These are phyloP conservation scores for Zygosaccharomyces sapae DNA, from an alignment of 1,139 yeast genomes.

Conservation along the genomic window DNA sequence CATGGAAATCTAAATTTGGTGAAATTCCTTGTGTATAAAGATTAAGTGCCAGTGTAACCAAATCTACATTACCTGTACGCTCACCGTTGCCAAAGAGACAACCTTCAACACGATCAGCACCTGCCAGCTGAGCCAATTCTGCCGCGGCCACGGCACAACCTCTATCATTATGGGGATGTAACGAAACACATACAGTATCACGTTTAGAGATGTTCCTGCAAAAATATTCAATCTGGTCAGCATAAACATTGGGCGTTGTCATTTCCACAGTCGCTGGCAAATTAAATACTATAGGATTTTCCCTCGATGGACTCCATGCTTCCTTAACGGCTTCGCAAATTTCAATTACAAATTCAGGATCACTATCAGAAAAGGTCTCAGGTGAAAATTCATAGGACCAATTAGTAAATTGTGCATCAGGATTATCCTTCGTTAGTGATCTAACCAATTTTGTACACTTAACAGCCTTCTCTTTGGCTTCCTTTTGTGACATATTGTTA, in stretches of 20 bases:
- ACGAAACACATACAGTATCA: constrained; percentile 80
- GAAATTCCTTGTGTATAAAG: constrained; percentile 90
- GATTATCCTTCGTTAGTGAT: constrained; percentile 84
- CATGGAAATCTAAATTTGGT: constrained; percentile 84
- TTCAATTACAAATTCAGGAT: constrained; percentile 73
- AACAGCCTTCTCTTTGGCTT: constrained; percentile 75
- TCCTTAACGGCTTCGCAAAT: constrained; percentile 92
- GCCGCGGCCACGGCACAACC: constrained; percentile 99
- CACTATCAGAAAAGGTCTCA: constrained; percentile 89
- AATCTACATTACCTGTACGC: constrained; percentile 96
- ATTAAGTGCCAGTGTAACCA: constrained; percentile 88
- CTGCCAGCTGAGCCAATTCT: constrained; percentile 89
- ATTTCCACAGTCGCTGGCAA: constrained; percentile 98
- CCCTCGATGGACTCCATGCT: constrained; percentile 86
- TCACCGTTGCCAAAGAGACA: constrained; percentile 97
- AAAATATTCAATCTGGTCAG: constrained; percentile 94
- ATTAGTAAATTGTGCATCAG: constrained; percentile 60
- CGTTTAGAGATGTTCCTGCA: constrained; percentile 73
- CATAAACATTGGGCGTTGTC: constrained; percentile 89
- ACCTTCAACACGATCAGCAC: constrained; percentile 97
- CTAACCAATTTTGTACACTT: constrained; percentile 78
- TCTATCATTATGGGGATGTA: constrained; percentile 94
- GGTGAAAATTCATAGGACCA: constrained; percentile 96
- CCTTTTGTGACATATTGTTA: constrained; percentile 74
- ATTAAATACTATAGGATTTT: constrained; percentile 86